These are phyloP conservation scores for Aspergillus tamarii DNA, from an alignment of 2,329 filamentous ascomycete species.

Conservation along the genomic window DNA sequence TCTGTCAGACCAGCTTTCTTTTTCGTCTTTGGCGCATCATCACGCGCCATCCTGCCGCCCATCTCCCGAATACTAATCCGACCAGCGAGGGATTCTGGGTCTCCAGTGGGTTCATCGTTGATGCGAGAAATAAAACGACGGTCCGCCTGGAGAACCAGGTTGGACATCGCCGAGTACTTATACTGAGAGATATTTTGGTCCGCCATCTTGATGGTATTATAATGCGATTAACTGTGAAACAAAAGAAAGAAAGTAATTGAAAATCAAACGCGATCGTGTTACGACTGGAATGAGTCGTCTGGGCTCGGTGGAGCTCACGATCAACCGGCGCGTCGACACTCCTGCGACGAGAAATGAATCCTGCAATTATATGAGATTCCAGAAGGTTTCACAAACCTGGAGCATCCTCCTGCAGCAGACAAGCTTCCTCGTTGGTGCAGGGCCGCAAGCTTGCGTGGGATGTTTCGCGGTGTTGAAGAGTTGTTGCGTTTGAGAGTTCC, in stretches of 20 bases:
- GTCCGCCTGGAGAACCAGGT: conserved; percentile 99
- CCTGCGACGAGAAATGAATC: conserved; percentile 31
- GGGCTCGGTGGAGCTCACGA: conserved; percentile 37
- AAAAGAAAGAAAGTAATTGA: conserved; percentile 21
- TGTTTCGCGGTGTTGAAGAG: conserved; percentile 26
- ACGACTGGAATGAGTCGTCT: conserved; percentile 31
- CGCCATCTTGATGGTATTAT: conserved; percentile 61
- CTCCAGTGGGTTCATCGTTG: conserved; percentile 92
- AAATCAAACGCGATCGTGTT: conserved; percentile 27
- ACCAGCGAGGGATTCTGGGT: conserved; percentile 95
- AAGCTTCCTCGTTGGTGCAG: conserved; percentile 29
- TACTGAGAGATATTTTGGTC: conserved; percentile 84
- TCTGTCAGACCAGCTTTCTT: conserved; percentile 69
- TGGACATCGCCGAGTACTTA: conserved; percentile 99
- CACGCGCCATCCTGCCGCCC: conserved; percentile 81
- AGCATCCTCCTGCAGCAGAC: conserved; percentile 39
- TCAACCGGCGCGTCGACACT: conserved; percentile 38
- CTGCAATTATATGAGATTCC: conserved; percentile 26
- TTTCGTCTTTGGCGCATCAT: conserved; percentile 79
- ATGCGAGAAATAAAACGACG: conserved; percentile 90
- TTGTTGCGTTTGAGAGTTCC: conserved; percentile 30
- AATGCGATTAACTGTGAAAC: conserved; percentile 9
- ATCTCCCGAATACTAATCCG: conserved; percentile 93
- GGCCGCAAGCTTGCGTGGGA: conserved; percentile 30
- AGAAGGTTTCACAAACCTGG: conserved; percentile 40